Evolutionary conservation across 1,139 yeast species (phyloP).

Genomic region (Hansenula anomala): DNA sequence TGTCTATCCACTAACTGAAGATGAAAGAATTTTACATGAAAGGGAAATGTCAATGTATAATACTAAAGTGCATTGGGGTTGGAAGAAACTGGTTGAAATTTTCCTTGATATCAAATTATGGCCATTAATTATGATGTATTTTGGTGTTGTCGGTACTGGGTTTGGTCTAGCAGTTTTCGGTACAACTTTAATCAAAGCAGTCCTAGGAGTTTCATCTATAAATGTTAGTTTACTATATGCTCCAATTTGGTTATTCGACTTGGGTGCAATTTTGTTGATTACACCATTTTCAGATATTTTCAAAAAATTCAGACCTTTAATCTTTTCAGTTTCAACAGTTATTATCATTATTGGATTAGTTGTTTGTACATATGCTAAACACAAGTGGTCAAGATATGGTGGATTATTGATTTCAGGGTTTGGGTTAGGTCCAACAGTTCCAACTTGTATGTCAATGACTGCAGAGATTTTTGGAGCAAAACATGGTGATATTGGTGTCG

Average conservation of each 20-base stretch:
- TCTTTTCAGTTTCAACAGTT: constrained; percentile 56
- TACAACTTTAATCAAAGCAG: constrained; percentile 67
- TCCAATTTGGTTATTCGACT: constrained; percentile 86
- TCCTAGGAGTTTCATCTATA: constrained; percentile 60
- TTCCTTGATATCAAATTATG: constrained; percentile 63
- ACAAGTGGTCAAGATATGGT: constrained; percentile 72
- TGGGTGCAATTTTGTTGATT: constrained; percentile 67
- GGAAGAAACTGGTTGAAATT: constrained; percentile 54
- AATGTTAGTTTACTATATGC: constrained; percentile 74
- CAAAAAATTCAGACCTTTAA: constrained; percentile 50
- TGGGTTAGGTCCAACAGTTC: constrained; percentile 89
- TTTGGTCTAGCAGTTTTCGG: constrained; percentile 84
- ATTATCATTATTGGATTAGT: constrained; percentile 72
- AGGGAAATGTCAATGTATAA: constrained; percentile 55
- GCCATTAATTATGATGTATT: constrained; percentile 84
- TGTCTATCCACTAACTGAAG: constrained; percentile 38
- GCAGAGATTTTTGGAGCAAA: constrained; percentile 68
- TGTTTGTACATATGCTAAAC: constrained; percentile 71
- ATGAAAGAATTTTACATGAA: constrained; percentile 54
- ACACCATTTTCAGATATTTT: constrained; percentile 79
- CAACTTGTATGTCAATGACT: constrained; percentile 83
- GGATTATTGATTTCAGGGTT: constrained; percentile 80
- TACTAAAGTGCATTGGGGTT: constrained; percentile 46
- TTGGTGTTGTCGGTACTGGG: constrained; percentile 90
- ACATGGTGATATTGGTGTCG: constrained; percentile 83